phyloP scores from a whole-genome alignment of 164 flowering plant species.

The Nymphaea thermarum region DNA sequence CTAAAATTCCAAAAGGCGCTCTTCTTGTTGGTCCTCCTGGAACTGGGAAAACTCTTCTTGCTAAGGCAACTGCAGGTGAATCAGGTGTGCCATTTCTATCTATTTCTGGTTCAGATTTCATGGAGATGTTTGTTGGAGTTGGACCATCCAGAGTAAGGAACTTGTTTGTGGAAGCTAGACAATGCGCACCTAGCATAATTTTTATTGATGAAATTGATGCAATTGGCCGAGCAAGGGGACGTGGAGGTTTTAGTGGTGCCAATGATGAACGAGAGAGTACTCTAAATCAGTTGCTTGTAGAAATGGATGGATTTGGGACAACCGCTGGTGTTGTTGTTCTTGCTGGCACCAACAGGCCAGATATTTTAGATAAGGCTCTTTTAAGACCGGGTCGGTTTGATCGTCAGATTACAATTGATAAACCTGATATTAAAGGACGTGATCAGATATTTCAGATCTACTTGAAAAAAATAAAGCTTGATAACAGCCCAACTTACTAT shows the following conservation, averaged over 20 bases:
- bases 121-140: constrained; percentile 96
- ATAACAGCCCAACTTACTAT: constrained; percentile 53
- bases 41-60: constrained; percentile 90
- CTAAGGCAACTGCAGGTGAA: constrained; percentile 94
- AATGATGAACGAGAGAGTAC: constrained; percentile 92
- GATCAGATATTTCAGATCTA: constrained; percentile 69
- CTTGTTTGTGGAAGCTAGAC: constrained; percentile 82
- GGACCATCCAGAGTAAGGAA: constrained; percentile 87
- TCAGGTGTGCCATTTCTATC: constrained; percentile 82
- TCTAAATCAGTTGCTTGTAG: constrained; percentile 83
- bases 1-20: constrained; percentile 92
- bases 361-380: constrained; percentile 77
- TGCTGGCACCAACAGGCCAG: constrained; percentile 90
- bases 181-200: constrained; percentile 78
- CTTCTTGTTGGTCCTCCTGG: constrained; percentile 93
- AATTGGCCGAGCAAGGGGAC: constrained; percentile 87
- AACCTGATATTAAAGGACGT: constrained; percentile 81
- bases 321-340: constrained; percentile 85
- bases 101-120: constrained; percentile 87
- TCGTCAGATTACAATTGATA: constrained; percentile 72
- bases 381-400: constrained; percentile 93
- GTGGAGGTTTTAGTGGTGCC: constrained; percentile 61
- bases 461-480: constrained; percentile 60
- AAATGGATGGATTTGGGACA: constrained; percentile 96
- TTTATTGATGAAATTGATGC: constrained; percentile 97